Evolutionary conservation across 768 basidiomycete species (phyloP).

Genomic region (Macrocybe gigantea): DNA sequence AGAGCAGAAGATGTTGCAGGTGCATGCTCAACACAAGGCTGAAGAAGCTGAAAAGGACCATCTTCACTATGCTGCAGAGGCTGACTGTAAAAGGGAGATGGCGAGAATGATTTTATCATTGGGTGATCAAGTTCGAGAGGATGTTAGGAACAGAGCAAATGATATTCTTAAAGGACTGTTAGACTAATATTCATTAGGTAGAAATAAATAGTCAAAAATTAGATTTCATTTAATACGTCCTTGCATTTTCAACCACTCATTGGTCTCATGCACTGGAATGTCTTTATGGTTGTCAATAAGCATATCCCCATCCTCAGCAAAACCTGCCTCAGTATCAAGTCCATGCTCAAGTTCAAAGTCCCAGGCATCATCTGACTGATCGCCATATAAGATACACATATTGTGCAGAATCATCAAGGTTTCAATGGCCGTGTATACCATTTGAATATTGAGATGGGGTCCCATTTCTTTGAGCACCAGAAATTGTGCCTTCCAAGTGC

Average conservation of each 20-base stretch:
- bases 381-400: slow-evolving; percentile 12
- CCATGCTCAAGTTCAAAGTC: slow-evolving; percentile 2
- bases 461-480: slow-evolving; percentile 11
- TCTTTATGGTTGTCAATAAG: too few species aligned
- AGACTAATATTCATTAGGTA: not conserved
- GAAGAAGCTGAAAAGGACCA: not conserved
- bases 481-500: slow-evolving; percentile 21
- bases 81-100: not conserved
- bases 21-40: too few species aligned
- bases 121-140: not conserved
- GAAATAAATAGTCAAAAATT: not conserved
- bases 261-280: too few species aligned
- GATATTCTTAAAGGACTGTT: not conserved
- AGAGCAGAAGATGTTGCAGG: too few species aligned
- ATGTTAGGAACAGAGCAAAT: not conserved
- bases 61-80: not conserved
- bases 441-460: slow-evolving; percentile 9
- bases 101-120: not conserved
- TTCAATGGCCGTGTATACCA: slow-evolving; percentile 14
- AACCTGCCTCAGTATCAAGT: too few species aligned
- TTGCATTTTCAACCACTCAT: not conserved
- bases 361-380: slow-evolving; percentile 9
- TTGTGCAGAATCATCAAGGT: slow-evolving; percentile 19
- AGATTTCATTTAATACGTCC: not conserved
- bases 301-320: too few species aligned